phyloP scores from a whole-genome alignment of 371 early-diverging fungal species.

The Blastocladiella emersonii region DNA sequence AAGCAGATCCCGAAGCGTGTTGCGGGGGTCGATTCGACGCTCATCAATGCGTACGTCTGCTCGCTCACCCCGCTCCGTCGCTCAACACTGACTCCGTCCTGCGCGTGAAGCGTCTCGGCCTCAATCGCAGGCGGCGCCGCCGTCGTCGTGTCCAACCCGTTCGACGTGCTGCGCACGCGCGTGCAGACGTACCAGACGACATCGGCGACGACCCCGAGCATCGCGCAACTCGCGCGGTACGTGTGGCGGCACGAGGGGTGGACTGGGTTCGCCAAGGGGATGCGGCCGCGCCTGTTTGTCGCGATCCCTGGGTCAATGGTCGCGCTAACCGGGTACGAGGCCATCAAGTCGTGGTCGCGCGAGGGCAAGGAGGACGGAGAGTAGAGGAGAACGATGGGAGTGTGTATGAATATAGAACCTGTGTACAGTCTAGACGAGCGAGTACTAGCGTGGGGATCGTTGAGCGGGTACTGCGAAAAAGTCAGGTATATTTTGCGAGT shows the following conservation, averaged over 20 bases:
- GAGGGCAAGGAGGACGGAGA: no score
- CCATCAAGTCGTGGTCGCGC: not conserved
- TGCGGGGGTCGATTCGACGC: not conserved
- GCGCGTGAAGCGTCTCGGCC: not conserved
- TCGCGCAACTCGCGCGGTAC: not conserved
- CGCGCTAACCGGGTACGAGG: not conserved
- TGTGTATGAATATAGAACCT: no score
- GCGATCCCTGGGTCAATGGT: not conserved
- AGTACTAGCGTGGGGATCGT: no score
- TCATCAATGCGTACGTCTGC: not conserved
- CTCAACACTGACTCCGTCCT: no score
- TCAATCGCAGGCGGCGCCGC: not conserved
- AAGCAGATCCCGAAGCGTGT: not conserved
- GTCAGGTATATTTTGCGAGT: no score
- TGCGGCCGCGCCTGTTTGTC: not conserved
- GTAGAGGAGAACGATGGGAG: no score
- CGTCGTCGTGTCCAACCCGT: not conserved
- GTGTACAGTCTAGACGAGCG: no score
- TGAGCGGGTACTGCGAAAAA: no score
- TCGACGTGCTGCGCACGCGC: slow-evolving; percentile 2
- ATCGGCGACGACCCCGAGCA: not conserved
- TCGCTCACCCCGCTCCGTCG: no score
- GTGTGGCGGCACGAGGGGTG: not conserved
- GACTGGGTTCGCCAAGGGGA: not conserved
- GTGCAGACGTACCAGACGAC: slow-evolving; percentile 3